Base-by-base conservation (phyloP, 768 basidiomycete genomes). In the Lactifluus pinguis region DNA sequence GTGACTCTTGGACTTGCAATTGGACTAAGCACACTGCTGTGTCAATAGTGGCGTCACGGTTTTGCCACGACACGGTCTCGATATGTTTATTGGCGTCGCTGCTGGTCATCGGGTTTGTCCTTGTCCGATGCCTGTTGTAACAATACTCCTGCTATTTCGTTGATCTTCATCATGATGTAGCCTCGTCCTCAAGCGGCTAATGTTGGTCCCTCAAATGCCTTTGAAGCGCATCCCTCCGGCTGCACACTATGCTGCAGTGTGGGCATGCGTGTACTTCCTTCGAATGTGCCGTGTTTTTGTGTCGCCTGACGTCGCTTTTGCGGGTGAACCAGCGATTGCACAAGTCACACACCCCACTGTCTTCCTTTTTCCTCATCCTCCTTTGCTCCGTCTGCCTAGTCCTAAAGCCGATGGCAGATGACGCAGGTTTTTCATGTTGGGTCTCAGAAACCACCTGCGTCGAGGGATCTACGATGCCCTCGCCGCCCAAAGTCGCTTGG, bases 181-280 rank as follows among this genome's bases (percentile, higher is more conserved):
- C 34, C 21, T 36, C 17, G 11, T 11, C 30, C 19, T 30, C 6
- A 9, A 6, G 17, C 25, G 3, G 11, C n/a, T 19, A 36, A 8
- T 62, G 57, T 42, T 58, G 52, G 6, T 49, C 56, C 25, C 47
- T 36, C 2, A 62, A 49, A 47, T 62, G 61, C 29, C 61, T 42
- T 9, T 19, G 47, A 4, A 62, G 41, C 21, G 61, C 57, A 1
- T 62, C 61, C 2, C 14, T 62, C 8, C 61, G 56, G 13, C 52
- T 53, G 25, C 57, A 62, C 3, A 34, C 8, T 3, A 19, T 30
- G 8, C 25, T 1, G 41, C 61, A 62, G 3, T 15, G 17, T 11
- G 39, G 15, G n/a, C 61, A 62, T 11, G 30, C 8, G 48, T 58
- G n/a, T 19, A 10, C 21, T 14, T 42, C 47, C 25, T 42, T 49